Evolutionary conservation across 2,329 filamentous ascomycete genomes (phyloP).

Genomic region (Trichoderma brevicompactum): DNA sequence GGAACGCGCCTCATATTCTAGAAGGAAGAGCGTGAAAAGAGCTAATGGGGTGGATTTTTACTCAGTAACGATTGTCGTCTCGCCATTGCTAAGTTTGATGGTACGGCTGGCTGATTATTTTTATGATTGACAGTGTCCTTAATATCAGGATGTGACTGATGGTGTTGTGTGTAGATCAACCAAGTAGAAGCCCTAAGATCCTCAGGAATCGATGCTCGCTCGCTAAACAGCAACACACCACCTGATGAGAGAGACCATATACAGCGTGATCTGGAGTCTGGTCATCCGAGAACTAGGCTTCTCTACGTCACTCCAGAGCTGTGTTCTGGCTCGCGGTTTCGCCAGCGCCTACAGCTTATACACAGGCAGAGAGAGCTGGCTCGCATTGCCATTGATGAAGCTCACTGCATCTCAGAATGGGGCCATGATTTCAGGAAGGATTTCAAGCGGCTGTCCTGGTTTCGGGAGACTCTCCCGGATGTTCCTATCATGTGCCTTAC

Average conservation of each 20-base stretch:
- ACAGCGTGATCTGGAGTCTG: constrained; percentile 80
- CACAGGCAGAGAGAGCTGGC: constrained; percentile 83
- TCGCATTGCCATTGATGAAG: constrained; percentile 88
- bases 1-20: constrained; percentile 27
- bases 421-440: constrained; percentile 95
- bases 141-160: not conserved
- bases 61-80: constrained; percentile 87
- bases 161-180: constrained; percentile 67
- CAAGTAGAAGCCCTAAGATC: constrained; percentile 81
- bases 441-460: constrained; percentile 86
- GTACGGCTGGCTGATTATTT: constrained; percentile 46
- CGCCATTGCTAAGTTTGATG: constrained; percentile 88
- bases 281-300: constrained; percentile 80
- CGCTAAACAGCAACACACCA: constrained; percentile 83
- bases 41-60: not conserved
- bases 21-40: not conserved
- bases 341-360: constrained; percentile 72
- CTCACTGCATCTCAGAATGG: constrained; percentile 98
- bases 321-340: constrained; percentile 77
- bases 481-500: constrained; percentile 93
- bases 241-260: constrained; percentile 68
- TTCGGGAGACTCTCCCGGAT: constrained; percentile 77
- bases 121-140: not conserved
- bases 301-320: constrained; percentile 94
- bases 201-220: constrained; percentile 77